A percentile compares a stretch with the other conserved stretches of the same genome.
These are phyloP conservation scores for Erythrobasidium hasegawianum DNA, from an alignment of 1,284 basidiomycete species.

Conservation along the genomic window DNA sequence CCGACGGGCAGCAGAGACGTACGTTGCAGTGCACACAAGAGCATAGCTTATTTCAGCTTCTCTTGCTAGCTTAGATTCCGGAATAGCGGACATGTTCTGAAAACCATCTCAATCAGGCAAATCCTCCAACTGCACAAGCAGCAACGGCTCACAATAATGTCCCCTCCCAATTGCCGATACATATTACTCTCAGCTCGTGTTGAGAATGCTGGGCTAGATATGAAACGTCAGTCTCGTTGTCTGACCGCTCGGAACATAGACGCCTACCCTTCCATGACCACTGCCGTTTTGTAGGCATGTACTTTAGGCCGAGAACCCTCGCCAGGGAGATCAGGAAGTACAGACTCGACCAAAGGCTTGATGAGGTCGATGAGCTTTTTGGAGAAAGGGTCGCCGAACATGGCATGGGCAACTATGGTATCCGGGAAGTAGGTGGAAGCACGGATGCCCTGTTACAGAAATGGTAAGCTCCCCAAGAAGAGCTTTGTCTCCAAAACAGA, in stretches of 20 bases:
- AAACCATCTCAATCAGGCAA: no score
- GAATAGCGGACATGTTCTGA: slow-evolving; percentile 77
- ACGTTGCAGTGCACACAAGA: slow-evolving; percentile 87
- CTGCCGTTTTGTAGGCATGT: slow-evolving; percentile 76
- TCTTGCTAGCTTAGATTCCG: slow-evolving; percentile 90
- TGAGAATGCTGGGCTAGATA: slow-evolving; percentile 53
- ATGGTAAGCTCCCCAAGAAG: no score
- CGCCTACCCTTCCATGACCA: slow-evolving; percentile 97
- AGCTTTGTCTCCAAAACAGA: no score
- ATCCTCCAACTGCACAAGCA: no score
- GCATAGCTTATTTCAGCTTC: slow-evolving; percentile 92
- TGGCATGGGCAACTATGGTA: slow-evolving; percentile 81
- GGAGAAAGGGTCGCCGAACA: slow-evolving; percentile 88
- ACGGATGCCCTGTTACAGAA: slow-evolving; percentile 74
- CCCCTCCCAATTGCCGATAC: slow-evolving; percentile 89
- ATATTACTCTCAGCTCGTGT: slow-evolving; percentile 92
- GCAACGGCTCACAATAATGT: slow-evolving; percentile 61
- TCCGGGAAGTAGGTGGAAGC: slow-evolving; percentile 83
- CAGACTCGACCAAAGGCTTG: slow-evolving; percentile 62
- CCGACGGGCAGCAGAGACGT: no score
- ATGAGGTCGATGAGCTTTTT: slow-evolving; percentile 66
- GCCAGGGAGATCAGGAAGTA: slow-evolving; percentile 58
- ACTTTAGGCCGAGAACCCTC: slow-evolving; percentile 56
- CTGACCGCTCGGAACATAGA: slow-evolving; percentile 46
- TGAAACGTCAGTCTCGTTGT: not conserved